Evolutionary conservation across 2,329 filamentous ascomycete species (phyloP), one percentile per base, ranked within the genome.

Genomic region (Alternaria sp.): DNA sequence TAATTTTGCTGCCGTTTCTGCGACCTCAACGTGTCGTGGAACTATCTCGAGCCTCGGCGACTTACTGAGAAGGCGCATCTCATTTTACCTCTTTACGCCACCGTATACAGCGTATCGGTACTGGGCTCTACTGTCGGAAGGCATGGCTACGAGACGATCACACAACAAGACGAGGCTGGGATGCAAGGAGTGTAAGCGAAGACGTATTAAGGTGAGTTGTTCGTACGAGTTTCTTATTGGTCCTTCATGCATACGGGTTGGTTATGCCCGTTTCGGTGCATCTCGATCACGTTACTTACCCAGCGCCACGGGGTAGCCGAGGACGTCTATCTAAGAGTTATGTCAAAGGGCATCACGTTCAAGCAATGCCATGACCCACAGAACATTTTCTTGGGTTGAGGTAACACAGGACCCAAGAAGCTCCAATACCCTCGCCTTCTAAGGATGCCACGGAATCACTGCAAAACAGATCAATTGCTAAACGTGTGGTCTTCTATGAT

Each of bases 131-230:
- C n/a, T 44, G 59, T 50, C 21, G 64, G 51, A 43, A 49, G 47
- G 26, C 41, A 75, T 75, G 73, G 65, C 73, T 23, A 78, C 76
- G 9, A 75, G 76, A 53, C 74, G 69, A 58, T 62, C 75, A 44
- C 77, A 79, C 51, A 78, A 75, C 64, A 79, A 79, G 61, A 75
- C 77, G 14, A 74, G 77, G 58, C 47, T 78, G 56, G 77, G 77
- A 3, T 79, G 77, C 44, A 69, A 69, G 28, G 72, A 77, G 47
- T 79, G 77, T 53, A 79, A 79, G 62, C 72, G 69, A 50, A 71
- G 76, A 69, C 69, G 77, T 49, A 77, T 79, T 53, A 79, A 79
- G 69, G 76, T 77, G 68, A 63, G 68, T 60, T 6, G 28, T 33
- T n/a, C 14, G 60, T 12, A 20, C 8, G 26, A 28, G 20, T 55